Evolutionary conservation across 73 alveolate species (phyloP), one percentile per base, ranked within the genome.

Genomic region (Paramecium primaurelia): DNA sequence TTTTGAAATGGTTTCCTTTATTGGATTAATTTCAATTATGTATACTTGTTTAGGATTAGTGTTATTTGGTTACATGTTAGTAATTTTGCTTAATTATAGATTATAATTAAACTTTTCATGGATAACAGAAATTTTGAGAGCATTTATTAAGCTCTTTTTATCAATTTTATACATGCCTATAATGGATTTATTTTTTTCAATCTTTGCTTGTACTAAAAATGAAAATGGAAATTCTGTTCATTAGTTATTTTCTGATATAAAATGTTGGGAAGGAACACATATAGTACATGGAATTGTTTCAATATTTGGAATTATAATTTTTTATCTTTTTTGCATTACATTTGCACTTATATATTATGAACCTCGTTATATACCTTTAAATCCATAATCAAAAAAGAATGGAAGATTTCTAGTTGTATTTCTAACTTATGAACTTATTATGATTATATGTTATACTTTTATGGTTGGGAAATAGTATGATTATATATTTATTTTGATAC

Each of bases 221-320:
- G 51, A 64, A 7, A 28, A 26, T 16, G 84, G 84, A 64, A 32
- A 64, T 16, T 32, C 84, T 6, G 84, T 64, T 7, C 84, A 64
- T 26, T 28, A 11, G 14, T 28, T 32, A 34, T 34, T 64, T 64
- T 11, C 26, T 36, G 88, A 75, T 4, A 45, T 38, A 22, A 45
- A 37, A 2, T 75, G 88, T 37, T 75, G 88, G 88, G n/a, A 37
- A 40, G 49, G 49, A 32, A 37, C 36, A 75, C 88, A 75, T 75
- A 75, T 75, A 34, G 68, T 75, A 34, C 88, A 75, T 75, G 88
- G 88, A 4, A 40, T 75, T 37, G 88, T 75, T 37, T 37, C 88
- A 6, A 75, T 75, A 14, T 75, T 34, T 45, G 58, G 88, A n/a
- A 30, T 75, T 9, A 34, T 75, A n/a, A n/a, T 30, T 36, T 37